Evolutionary conservation across 2,329 filamentous ascomycete genomes (phyloP), one percentile per base, ranked within the genome.

Genomic region (Tolypocladium album): DNA sequence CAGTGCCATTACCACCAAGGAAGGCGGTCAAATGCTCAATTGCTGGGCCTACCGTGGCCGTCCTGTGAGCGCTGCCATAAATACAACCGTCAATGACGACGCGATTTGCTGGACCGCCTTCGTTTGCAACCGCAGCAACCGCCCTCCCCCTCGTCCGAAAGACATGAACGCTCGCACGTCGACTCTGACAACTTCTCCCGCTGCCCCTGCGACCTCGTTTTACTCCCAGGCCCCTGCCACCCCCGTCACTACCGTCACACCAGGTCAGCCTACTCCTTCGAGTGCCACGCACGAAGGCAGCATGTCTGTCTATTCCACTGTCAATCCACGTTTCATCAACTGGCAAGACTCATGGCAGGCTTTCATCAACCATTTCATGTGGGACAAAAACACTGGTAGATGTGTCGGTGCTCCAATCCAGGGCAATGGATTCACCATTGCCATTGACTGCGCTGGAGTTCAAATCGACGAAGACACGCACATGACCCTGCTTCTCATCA

Each of bases 31-130:
- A 59, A 70, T 71, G 47, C 69, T 77, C 59, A 74, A 69, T 61
- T 77, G 75, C 66, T 77, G 72, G 70, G 74, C 75, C 24, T 77
- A 77, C 58, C 75, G 72, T 59, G 74, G 73, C 43, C 73, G 72
- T 9, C 73, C 73, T 4, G 64, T 77, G 58, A 75, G 75, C 58
- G 65, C 68, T 11, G 72, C 72, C 57, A 65, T 73, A 64, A 75
- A 76, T 66, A 72, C 70, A 64, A 76, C 75, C 24, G 63, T 69
- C 61, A 75, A 68, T 36, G 59, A 70, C 38, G 69, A 75, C 55
- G 70, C 74, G 11, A 67, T 74, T 58, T 77, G 75, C 63, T 70
- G 73, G 67, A 73, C 73, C 45, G 75, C 75, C 4, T 77, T 77
- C 64, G 71, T 77, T 61, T 77, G 75, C 66, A 76, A 76, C 57